Evolutionary conservation across 441 rosid genomes (phyloP), one percentile per base, ranked within the genome.

Genomic region (Aleurites moluccanus): DNA sequence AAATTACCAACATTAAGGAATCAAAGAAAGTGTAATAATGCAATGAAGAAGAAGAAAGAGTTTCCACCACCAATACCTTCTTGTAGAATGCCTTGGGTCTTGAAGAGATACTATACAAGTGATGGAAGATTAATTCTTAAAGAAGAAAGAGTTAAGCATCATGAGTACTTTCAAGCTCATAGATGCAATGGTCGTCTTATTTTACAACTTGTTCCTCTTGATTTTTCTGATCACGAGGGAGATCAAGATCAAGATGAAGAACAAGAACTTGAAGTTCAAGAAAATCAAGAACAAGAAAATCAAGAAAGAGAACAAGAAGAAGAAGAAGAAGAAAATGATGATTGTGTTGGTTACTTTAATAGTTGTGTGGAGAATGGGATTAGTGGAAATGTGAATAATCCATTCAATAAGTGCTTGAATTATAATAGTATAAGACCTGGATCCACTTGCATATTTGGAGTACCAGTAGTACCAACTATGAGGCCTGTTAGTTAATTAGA

Each of bases 121-220:
- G 94, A 90, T n/a, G 94, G 94, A 11, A 84, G 94, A 72, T 70
- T 90, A 80, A 81, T 90, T 52, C 81, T 90, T 9, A 78, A 73
- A 35, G 87, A 80, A 64, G 94, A 86, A 85, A 85, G 47, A 74
- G 87, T 83, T 21, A 83, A 56, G 60, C 88, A 79, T 47, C 89
- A 83, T 28, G 94, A 86, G 75, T 90, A 88, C 53, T 83, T 90
- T 44, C 74, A 72, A 57, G 92, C 88, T 20, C 85, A 76, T 55
- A 76, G 94, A 33, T 73, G 79, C 40, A 76, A 84, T 59, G 94
- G 92, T 13, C 85, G 91, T 38, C 88, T 90, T 50, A 88, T 82
- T 7, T 80, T 90, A 75, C 87, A 84, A 45, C 85, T 88, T 40
- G 80, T 90, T 23, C 80, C 69, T 55, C 78, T 59, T 7, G 28